Base-by-base conservation (phyloP, 371 early-diverging fungal genomes). In the Rhizopus arrhizus region DNA sequence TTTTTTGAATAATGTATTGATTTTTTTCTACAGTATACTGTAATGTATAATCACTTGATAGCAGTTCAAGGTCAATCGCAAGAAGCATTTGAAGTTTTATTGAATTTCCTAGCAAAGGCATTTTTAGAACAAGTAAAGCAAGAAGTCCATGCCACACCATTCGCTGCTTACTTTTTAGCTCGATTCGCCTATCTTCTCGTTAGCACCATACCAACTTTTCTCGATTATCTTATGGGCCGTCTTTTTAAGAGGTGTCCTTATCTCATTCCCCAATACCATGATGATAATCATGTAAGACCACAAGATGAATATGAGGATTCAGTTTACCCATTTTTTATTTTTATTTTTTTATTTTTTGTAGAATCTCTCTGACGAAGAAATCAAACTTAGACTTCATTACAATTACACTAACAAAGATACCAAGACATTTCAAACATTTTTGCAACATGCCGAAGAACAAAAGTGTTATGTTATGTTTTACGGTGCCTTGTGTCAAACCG, bases 211-310 rank as follows among this genome's bases (percentile, higher is more conserved):
- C 84, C 89, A 16, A 75, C 69, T 31, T 85, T 95, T 31, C 45
- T 73, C 12, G 84, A 85, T 6, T 83, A 92, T 41, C 61, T 95
- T n/a, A 69, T 93, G 52, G 87, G 88, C 8, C 81, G 93, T 7
- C 65, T 95, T 40, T 73, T 82, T 48, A 92, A 92, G 59, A 84
- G 89, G 42, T 94, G 95, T 59, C 90, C 89, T 1, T 91, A 88
- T 58, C 62, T 90, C 5, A 80, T 90, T 7, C 95, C 95, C 0
- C 68, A 78, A 46, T 94, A 89, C 56, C 70, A 75, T 36, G 76
- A 73, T 40, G 76, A 75, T 45, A 72, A 76, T 35, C 65, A 75
- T 29, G 89, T 88, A 83, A 66, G 82, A 72, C 33, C 16, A 2
- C 8, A 0, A n/a, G 13, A 43, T 43, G 8, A 0, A 36, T 36